These are phyloP conservation scores for Pinus tabuliformis DNA, from an alignment of 75 land plant species.

Conservation along the genomic window DNA sequence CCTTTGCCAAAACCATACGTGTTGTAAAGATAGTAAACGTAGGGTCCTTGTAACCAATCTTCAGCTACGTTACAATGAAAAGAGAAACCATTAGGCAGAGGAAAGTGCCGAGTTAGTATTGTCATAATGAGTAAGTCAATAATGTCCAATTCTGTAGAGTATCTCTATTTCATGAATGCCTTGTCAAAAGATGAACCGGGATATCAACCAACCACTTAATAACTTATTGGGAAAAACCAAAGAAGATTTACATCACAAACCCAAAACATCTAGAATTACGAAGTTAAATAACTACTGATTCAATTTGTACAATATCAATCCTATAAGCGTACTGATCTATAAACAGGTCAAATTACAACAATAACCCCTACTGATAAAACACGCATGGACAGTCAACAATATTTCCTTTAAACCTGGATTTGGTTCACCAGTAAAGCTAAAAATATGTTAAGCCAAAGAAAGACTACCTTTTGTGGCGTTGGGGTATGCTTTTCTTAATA, in stretches of 20 bases:
- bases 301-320: background rate
- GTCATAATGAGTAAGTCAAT: background rate
- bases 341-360: background rate
- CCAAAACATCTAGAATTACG: background rate
- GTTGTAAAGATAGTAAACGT: constrained; percentile 89
- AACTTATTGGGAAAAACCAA: background rate
- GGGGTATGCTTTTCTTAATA: too few species aligned
- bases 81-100: background rate
- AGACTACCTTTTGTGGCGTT: too few species aligned
- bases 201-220: background rate
- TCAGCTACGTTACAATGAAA: constrained; percentile 57
- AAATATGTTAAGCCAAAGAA: too few species aligned
- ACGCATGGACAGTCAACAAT: background rate
- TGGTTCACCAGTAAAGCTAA: too few species aligned
- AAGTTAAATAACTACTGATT: background rate
- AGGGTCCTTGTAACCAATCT: constrained; percentile 98
- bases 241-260: background rate
- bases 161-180: background rate
- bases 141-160: background rate
- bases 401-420: background rate
- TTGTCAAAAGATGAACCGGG: background rate
- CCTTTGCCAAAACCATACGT: constrained; percentile 80
- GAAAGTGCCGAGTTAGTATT: background rate
- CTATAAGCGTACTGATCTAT: background rate
- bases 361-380: background rate